Conservation (phyloP, 2,329 filamentous ascomycete species). For the Pseudonectria buxi region DNA sequence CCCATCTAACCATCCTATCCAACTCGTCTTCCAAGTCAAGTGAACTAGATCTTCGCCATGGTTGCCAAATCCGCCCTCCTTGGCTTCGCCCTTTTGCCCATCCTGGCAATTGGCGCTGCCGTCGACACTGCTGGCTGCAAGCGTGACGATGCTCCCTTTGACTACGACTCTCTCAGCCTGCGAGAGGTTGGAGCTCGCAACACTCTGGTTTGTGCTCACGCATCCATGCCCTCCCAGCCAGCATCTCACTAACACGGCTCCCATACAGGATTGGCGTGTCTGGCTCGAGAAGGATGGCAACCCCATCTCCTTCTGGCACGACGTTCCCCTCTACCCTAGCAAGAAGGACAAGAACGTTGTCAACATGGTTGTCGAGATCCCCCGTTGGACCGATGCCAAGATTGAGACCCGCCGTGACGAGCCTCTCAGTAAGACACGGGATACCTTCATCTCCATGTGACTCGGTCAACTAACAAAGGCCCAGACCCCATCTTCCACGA, state of each 20-base stretch:
- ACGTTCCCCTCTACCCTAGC: constrained; percentile 33
- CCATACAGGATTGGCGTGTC: constrained; percentile 36
- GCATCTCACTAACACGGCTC: too few relatives aligned
- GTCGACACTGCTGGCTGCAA: constrained; percentile 6
- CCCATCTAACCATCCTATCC: neutral
- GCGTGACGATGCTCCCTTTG: constrained; percentile 11
- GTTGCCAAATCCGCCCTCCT: constrained; percentile 10
- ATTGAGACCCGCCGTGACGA: constrained; percentile 34
- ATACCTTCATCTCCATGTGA: neutral
- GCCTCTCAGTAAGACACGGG: constrained; percentile 27
- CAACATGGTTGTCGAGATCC: constrained; percentile 36
- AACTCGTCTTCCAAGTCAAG: neutral
- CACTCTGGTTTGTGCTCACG: constrained; percentile 22
- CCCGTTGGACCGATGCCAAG: constrained; percentile 35
- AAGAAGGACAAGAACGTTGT: constrained; percentile 27
- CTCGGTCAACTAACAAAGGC: neutral
- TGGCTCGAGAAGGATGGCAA: constrained; percentile 34
- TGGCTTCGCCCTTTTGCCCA: constrained; percentile 14
- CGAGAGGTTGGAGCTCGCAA: constrained; percentile 33
- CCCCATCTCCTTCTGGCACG: constrained; percentile 36
- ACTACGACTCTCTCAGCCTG: constrained; percentile 22
- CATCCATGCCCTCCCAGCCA: too few relatives aligned
- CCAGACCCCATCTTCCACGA: constrained; percentile 37
- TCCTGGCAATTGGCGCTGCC: constrained; percentile 9
- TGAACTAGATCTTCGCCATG: constrained; percentile 6